Base-by-base conservation (phyloP, 495 filamentous ascomycete genomes). In the Hypoxylon fragiforme region DNA sequence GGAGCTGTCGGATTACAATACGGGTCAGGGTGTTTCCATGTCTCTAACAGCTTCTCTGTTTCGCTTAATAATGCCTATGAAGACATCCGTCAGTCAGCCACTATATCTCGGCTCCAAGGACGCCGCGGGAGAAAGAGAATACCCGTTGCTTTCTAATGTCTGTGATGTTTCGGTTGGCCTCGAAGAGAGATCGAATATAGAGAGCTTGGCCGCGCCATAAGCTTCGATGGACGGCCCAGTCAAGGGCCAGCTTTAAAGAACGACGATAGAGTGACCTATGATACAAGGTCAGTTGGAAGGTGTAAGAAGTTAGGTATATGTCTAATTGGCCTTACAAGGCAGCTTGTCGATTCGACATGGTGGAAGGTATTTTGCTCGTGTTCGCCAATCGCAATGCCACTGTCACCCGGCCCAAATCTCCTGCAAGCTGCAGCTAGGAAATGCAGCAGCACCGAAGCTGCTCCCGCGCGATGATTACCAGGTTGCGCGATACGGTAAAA, bases 11-110 rank as follows among this genome's bases (percentile, higher is more conserved):
- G 94, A 40, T 85, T 81, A 48, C 78, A 72, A 67, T 96, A 97
- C 21, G 92, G 91, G 67, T 99, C 94, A 2, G 94, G 94, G 66
- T 99, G 95, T 71, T 97, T 97, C 91, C 91, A 99, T 62, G 83
- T 88, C 62, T 96, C 84, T 54, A 99, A 71, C 45, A 96, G 65
- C 48, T 86, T 85, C 71, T 97, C 94, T 22, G 95, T 89, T 70
- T 96, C 90, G 55, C 85, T 81, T 37, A 97, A 74, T 40, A 99
- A 66, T 18, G 80, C 82, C 92, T 97, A 44, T 26, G 20, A 1
- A 6, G 3, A 40, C 7, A 31, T n/a, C 12, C 7, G 8, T 13
- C n/a, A 15, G 14, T 16, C 4, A 15, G 14, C 9, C 14, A 4
- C 9, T 4, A 28, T 9, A 4, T 28, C 9, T 3, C 18, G 4